Conservation (phyloP, 176 grass and related monocot genomes). For the Eragrostis nindensis region DNA sequence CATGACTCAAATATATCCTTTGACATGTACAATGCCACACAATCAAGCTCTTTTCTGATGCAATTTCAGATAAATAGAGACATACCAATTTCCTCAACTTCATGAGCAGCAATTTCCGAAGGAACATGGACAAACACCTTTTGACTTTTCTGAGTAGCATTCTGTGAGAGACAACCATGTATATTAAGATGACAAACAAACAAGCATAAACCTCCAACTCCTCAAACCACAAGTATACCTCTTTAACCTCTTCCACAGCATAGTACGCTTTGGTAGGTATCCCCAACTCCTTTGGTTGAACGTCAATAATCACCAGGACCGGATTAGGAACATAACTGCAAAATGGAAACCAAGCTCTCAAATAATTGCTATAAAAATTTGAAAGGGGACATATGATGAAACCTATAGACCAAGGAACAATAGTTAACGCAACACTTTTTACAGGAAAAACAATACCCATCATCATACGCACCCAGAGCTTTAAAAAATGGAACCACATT, state of each 20-base stretch:
- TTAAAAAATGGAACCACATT: not conserved
- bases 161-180: conserved; percentile 51
- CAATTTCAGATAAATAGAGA: conserved; percentile 8
- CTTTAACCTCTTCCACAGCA: conserved; percentile 93
- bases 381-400: conserved; percentile 4
- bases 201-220: conserved; percentile 10
- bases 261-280: conserved; percentile 98
- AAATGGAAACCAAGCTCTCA: not conserved
- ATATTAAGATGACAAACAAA: conserved; percentile 27
- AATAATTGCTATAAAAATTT: not conserved
- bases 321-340: conserved; percentile 90
- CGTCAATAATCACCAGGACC: conserved; percentile 97
- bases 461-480: not conserved
- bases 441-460: not conserved
- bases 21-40: not conserved
- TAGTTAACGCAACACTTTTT: not conserved
- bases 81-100: conserved; percentile 97
- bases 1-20: not conserved
- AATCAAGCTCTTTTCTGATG: conserved; percentile 6
- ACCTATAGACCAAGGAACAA: not conserved
- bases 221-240: conserved; percentile 46
- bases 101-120: conserved; percentile 97
- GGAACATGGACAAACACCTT: conserved; percentile 97
- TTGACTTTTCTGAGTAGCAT: conserved; percentile 98
- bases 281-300: conserved; percentile 93